Evolutionary conservation across 108 stramenopile species (phyloP), one percentile per base, ranked within the genome.

Genomic region (Skeletonema costatum): DNA sequence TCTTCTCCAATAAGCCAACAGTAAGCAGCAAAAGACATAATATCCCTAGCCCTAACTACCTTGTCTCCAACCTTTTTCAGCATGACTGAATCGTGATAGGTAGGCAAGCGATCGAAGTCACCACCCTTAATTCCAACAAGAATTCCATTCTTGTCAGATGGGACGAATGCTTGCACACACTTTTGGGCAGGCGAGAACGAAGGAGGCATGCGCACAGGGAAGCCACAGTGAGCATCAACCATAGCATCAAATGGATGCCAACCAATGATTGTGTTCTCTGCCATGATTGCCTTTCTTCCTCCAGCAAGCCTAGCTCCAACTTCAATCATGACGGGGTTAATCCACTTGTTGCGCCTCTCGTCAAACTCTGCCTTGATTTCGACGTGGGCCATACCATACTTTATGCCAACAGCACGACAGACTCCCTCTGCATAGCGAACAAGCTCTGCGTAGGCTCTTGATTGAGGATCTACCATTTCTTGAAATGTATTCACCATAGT

Each of bases 231-330:
- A 38, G 87, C 84, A 69, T 87, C 85, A 9, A 87, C 67, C 77
- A 87, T 85, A 8, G 87, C 87, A 32, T 83, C 87, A 51, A 85
- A 87, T 9, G 87, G 87, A 36, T 76, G 39, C 87, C 85, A 85
- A 8, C 77, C 74, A 29, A 69, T 73, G 58, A 85, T 76, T 11
- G 85, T 83, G 50, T 72, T 72, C 48, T 81, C 35, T 12, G 87
- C 85, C 87, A 88, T 88, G 71, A 86, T 86, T 29, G 85, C 74
- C 59, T 88, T 88, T 6, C 85, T 71, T 14, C 87, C 87, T 58
- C 87, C 87, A n/a, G 87, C 85, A 71, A 88, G 62, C 38, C 87
- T 78, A 21, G 78, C 87, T 32, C 75, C 87, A 60, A 86, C 66
- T 50, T 88, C 87, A 64, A 87, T 87, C 86, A 87, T 87, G 2